A percentile compares a stretch with the other conserved stretches of the same genome.
Conservation (phyloP, 2,329 filamentous ascomycete species). For the Rutstroemia sp. region DNA sequence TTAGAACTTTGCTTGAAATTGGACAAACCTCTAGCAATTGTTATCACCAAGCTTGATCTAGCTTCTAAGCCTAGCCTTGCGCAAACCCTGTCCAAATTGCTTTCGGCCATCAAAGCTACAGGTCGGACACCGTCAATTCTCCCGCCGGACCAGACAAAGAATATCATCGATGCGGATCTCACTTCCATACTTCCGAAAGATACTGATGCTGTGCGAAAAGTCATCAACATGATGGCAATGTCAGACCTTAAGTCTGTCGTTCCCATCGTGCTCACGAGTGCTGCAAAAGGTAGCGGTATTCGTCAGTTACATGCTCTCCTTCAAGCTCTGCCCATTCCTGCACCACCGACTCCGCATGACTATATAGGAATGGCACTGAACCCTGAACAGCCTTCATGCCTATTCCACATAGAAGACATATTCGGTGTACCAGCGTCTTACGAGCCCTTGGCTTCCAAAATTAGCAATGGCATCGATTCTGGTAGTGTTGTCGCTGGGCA, state of each 20-base stretch:
- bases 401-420: slow-evolving; percentile 89
- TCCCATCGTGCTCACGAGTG: slow-evolving; percentile 82
- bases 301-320: slow-evolving; percentile 76
- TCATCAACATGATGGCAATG: slow-evolving; percentile 44
- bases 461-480: slow-evolving; percentile 37
- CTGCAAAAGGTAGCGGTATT: slow-evolving; percentile 77
- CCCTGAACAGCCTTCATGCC: slow-evolving; percentile 50
- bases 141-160: slow-evolving; percentile 45
- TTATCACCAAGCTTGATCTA: slow-evolving; percentile 87
- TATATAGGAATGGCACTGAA: slow-evolving; percentile 46
- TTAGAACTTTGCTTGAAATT: slow-evolving; percentile 79
- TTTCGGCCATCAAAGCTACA: slow-evolving; percentile 69
- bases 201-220: slow-evolving; percentile 47
- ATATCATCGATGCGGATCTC: slow-evolving; percentile 40
- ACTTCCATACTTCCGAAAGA: slow-evolving; percentile 50
- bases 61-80: slow-evolving; percentile 67
- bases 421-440: slow-evolving; percentile 67
- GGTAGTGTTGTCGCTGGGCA: slow-evolving; percentile 80
- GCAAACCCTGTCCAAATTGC: slow-evolving; percentile 61
- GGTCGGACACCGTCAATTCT: slow-evolving; percentile 70
- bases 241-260: slow-evolving; percentile 42
- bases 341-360: slow-evolving; percentile 44
- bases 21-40: slow-evolving; percentile 66
- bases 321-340: slow-evolving; percentile 64
- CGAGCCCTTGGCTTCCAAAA: slow-evolving; percentile 36